Conservation (phyloP, 257 asterid species). For the Osmanthus fragrans region DNA sequence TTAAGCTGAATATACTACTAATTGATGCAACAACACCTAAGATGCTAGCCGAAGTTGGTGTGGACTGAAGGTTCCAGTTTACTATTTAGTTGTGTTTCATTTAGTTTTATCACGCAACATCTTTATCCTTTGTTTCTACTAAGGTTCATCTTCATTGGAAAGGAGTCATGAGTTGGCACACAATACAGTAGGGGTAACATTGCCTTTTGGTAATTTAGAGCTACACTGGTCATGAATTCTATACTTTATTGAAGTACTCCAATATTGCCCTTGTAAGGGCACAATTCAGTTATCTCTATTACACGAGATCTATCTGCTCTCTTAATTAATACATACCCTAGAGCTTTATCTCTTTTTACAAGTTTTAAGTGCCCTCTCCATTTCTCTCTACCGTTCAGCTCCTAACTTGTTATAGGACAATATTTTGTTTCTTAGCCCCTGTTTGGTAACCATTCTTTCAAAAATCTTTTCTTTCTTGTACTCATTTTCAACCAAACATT, state of each 20-base stretch:
- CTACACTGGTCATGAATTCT: neutral
- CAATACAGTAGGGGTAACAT: neutral
- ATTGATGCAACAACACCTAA: neutral
- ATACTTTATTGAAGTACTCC: neutral
- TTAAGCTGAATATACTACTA: neutral
- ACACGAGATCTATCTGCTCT: neutral
- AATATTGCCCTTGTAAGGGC: neutral
- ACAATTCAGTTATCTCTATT: neutral
- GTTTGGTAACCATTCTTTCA: too few species aligned
- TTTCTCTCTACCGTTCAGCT: neutral
- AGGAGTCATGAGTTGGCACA: neutral
- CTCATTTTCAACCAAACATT: too few species aligned
- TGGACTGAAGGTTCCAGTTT: neutral
- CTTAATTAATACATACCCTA: neutral
- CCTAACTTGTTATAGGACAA: neutral
- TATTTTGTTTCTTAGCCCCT: too few species aligned
- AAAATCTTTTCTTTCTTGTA: too few species aligned
- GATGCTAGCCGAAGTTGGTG: neutral
- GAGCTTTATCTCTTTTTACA: too few species aligned
- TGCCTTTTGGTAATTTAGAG: neutral
- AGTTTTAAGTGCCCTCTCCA: neutral
- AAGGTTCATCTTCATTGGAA: neutral
- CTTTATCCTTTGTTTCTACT: neutral
- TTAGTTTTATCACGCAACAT: neutral
- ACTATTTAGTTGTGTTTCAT: neutral